These are phyloP conservation scores for Tuber indicum DNA, from an alignment of 495 filamentous ascomycete species.

Conservation along the genomic window DNA sequence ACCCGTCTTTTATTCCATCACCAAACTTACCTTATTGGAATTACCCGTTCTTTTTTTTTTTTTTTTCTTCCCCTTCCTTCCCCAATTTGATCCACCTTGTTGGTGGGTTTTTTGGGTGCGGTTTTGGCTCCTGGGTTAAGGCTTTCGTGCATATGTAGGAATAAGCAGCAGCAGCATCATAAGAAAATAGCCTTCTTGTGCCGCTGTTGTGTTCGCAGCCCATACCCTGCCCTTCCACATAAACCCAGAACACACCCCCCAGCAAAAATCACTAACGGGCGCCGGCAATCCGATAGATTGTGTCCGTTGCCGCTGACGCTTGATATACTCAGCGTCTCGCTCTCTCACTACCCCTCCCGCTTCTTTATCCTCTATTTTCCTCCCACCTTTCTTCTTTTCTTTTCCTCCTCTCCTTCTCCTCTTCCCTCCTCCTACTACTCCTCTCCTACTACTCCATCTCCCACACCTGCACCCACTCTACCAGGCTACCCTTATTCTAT, in stretches of 20 bases:
- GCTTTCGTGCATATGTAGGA: conserved; percentile 5
- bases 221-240: background rate
- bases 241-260: background rate
- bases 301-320: conserved; percentile 19
- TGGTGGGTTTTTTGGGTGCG: background rate
- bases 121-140: conserved; percentile 1
- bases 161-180: background rate
- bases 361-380: conserved; percentile 13
- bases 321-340: conserved; percentile 33
- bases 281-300: conserved; percentile 16
- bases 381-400: conserved; percentile 20
- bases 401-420: conserved; percentile 25
- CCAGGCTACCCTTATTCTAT: conserved; percentile 1
- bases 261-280: conserved; percentile 1
- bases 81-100: background rate
- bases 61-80: background rate
- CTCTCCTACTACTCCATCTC: conserved; percentile 7
- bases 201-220: background rate
- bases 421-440: conserved; percentile 27
- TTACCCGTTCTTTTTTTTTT: background rate
- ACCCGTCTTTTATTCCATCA: background rate
- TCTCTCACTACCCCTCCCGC: conserved; percentile 9
- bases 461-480: conserved; percentile 12
- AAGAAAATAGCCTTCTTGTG: background rate
- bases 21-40: conserved; percentile 1